Base-by-base conservation (phyloP, 192 early-diverging fungal genomes). In the Chytriomyces sp. region DNA sequence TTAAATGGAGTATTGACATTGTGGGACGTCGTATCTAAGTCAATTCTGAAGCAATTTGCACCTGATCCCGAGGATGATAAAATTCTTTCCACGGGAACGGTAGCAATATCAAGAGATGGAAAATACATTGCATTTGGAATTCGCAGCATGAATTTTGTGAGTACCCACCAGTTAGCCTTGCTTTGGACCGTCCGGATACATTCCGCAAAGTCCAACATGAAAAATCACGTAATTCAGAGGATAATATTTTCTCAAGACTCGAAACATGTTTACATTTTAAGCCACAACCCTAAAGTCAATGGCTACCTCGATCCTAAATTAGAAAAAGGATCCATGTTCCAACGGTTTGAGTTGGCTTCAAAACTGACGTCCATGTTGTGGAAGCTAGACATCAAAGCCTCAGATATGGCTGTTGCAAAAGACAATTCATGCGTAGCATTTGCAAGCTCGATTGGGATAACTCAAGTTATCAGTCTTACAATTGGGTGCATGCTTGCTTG, bases 1-100 rank as follows among this genome's bases (percentile, higher is more conserved):
- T 19, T 69, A 25, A 69, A 49, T 34, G 66, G 66, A 22, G 36
- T 54, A 22, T 25, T 69, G 22, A 33, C 53, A 38, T 17, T 69
- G 25, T 69, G 66, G 66, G 66, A 69, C 19, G 10, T 69, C 7
- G 53, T 17, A 10, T n/a, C 66, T 19, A 37, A 22, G 5, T 57
- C 32, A 17, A 57, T 69, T 3, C n/a, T 69, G n/a, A 69, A 69
- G 36, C 53, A 56, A 38, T 54, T 69, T 25, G 22, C 32, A 17
- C 66, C 66, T 31, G 66, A 69, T 37, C 28, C 41, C 26, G 66
- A 69, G 12, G 66, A 69, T 39, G 38, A 69, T 36, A 54, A 69
- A 36, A 22, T 69, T 36, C 37, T 69, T 7, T 25, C 66, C n/a
- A 54, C 41, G 12, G 66, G 66, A 33, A 26, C 53, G 5, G 66